Conservation (phyloP, 2,329 filamentous ascomycete genomes). For the Penicillium hordei region DNA sequence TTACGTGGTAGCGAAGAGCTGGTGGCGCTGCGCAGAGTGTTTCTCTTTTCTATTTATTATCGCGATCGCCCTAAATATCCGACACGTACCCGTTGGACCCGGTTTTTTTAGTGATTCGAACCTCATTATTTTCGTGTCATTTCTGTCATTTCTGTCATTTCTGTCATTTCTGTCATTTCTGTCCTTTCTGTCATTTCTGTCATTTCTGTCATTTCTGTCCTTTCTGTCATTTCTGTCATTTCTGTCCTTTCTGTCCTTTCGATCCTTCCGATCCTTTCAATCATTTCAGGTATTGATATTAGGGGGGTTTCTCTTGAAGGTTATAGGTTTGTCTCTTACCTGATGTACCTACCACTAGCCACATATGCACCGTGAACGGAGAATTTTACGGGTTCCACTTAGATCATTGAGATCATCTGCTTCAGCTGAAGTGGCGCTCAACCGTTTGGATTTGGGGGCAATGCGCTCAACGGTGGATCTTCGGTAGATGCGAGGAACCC, state of each 20-base stretch:
- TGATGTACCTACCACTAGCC: not conserved
- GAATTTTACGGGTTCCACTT: constrained; percentile 11
- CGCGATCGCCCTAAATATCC: constrained; percentile 22
- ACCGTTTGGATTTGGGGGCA: constrained; percentile 14
- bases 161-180: not conserved
- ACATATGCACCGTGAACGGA: not conserved
- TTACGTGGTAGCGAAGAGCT: constrained; percentile 19
- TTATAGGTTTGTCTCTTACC: not conserved
- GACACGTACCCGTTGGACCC: constrained; percentile 17
- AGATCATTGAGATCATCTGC: constrained; percentile 1
- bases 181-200: not conserved
- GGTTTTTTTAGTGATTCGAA: constrained; percentile 1
- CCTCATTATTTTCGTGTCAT: not conserved
- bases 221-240: not conserved
- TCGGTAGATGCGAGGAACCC: constrained; percentile 20
- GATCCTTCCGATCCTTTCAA: not conserved
- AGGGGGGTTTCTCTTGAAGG: not conserved
- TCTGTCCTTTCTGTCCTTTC: not conserved
- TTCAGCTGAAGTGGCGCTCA: constrained; percentile 18
- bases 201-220: not conserved
- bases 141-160: not conserved
- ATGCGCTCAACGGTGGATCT: constrained; percentile 18
- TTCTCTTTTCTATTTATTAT: constrained; percentile 13
- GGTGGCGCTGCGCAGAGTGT: constrained; percentile 5
- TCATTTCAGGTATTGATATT: not conserved